These are phyloP conservation scores for Pyrenochaeta sp. DNA, from an alignment of 2,329 filamentous ascomycete genomes.

Conservation along the genomic window DNA sequence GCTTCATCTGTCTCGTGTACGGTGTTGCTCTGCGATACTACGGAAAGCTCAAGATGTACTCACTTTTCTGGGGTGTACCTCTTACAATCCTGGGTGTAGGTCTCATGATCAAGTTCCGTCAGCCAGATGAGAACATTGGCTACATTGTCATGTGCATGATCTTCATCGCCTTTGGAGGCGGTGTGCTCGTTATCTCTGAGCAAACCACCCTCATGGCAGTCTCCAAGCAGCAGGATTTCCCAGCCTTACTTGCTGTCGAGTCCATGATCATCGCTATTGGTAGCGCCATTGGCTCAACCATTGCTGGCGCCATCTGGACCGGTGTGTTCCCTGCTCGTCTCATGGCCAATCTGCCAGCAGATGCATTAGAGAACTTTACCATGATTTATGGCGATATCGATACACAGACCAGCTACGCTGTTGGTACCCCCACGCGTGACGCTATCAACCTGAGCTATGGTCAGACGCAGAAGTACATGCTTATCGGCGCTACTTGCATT, in stretches of 20 bases:
- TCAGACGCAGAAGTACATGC: conserved; percentile 48
- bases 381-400: conserved; percentile 62
- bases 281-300: conserved; percentile 54
- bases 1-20: conserved; percentile 40
- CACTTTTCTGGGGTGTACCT: conserved; percentile 40
- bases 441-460: conserved; percentile 51
- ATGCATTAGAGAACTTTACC: conserved; percentile 46
- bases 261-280: conserved; percentile 68
- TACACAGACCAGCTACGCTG: conserved; percentile 62
- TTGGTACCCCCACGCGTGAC: conserved; percentile 59
- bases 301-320: conserved; percentile 72
- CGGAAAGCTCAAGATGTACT: conserved; percentile 41
- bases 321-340: conserved; percentile 65
- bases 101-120: conserved; percentile 51
- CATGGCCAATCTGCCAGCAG: conserved; percentile 54
- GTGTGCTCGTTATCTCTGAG: conserved; percentile 44
- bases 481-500: conserved; percentile 44
- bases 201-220: conserved; percentile 46
- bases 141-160: conserved; percentile 47
- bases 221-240: conserved; percentile 44
- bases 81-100: conserved; percentile 45
- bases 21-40: conserved; percentile 39
- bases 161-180: conserved; percentile 47
- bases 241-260: conserved; percentile 56
- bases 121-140: conserved; percentile 45